Base-by-base conservation (phyloP, 768 basidiomycete species). In the Lenzites betulinus region DNA sequence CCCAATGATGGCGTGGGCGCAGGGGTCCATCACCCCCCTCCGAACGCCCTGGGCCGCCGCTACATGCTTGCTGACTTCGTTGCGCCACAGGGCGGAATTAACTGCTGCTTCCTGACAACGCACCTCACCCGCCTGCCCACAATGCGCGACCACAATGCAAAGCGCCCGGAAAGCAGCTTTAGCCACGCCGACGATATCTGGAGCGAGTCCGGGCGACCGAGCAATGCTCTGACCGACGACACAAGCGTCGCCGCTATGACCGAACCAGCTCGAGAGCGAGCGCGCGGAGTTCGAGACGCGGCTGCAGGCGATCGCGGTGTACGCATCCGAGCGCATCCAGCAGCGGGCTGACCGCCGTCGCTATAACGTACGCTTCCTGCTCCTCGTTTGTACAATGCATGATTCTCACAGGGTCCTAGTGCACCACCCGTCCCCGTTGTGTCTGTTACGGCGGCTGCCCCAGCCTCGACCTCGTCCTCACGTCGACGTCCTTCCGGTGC, bases 141-240 rank as follows among this genome's bases (percentile, higher is more conserved):
- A 16, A 83, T 93, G 81, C 89, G 92, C 16, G 90, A 92, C 65
- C 87, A 92, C 62, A 84, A 88, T 62, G 80, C 81, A 46, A 90
- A 89, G 64, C 83, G 94, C 7, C 93, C 94, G 6, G 94, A 95
- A 69, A 94, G 92, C 68, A 93, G 92, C 70, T 81, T 92, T 42
- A 92, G 91, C 67, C 89, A 90, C 67, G 84, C 84, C n/a, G 92
- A 95, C 67, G 93, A 95, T 66, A 74, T 92, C 15, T 95, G 93
- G 93, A 93, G 93, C 76, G 91, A 93, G 66, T 83, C 83, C 3
- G 90, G 92, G n/a, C 81, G 92, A 25, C 92, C 88, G 3, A 90
- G 88, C 67, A 89, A 92, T 49, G 86, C 84, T 2, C 80, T 84
- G 51, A 96, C 94, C 7, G 93, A 95, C 64, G 93, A 94, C 66